Base-by-base conservation (phyloP, 257 asterid species). In the Cruciata laevipes region DNA sequence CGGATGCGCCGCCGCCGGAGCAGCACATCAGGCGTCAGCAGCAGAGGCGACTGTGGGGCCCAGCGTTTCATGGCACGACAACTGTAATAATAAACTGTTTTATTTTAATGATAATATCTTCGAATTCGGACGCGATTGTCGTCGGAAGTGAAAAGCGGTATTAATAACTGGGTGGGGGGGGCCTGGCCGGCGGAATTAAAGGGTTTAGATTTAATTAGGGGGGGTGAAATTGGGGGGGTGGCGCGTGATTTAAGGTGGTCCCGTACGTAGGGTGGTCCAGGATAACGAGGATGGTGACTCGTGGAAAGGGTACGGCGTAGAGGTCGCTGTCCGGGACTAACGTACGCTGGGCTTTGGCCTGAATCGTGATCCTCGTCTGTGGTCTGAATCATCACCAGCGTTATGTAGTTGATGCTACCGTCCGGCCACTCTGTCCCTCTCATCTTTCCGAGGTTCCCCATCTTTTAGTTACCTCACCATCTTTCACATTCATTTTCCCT, bases 241-340 rank as follows among this genome's bases (percentile, higher is more conserved):
- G 76, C 74, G 76, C 73, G 73, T 73, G 82, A 56, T 74, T 63
- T 38, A 38, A 61, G 14, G 71, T 57, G 69, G 75, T 70, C 72
- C 72, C 65, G 0, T 6, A 0, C 47, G 20, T 47, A 47, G 53
- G 40, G 77, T 47, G 72, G 73, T 58, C 72, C 71, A 67, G 60
- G 71, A 52, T 49, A 63, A 30, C 55, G 30, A 27, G 69, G 69
- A 62, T 27, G 32, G 21, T 58, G 77, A 76, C 81, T 4, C 69
- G 81, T 76, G 77, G 68, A 52, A 56, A 60, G 27, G 16, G 71
- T 62, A 56, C 63, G 76, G 72, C 56, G 66, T 65, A 31, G 61
- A 63, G 23, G 72, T 67, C 73, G 16, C 3, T 33, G 65, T 35
- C 57, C 16, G 18, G 10, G 9, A 47, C 55, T 47, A 47, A 47